Evolutionary conservation across 148 eudicot species (phyloP).

Genomic region (Chenopodium quinoa): DNA sequence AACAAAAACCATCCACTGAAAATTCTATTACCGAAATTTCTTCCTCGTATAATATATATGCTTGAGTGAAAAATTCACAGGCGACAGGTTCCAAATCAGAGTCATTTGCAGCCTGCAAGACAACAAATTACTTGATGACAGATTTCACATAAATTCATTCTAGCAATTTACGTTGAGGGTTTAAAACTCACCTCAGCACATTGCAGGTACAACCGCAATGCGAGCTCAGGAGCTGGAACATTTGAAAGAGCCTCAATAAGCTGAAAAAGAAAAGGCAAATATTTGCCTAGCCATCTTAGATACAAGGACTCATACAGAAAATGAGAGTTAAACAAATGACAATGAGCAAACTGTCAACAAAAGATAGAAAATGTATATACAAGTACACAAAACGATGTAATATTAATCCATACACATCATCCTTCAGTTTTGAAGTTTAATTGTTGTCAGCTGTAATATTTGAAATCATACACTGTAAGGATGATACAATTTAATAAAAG

Average conservation of each 20-base stretch:
- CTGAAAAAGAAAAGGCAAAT: slow-evolving; percentile 44
- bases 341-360: not conserved
- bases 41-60: slow-evolving; percentile 94
- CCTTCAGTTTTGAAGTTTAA: not conserved
- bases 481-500: not conserved
- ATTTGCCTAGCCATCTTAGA: slow-evolving; percentile 3
- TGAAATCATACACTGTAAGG: not conserved
- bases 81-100: slow-evolving; percentile 96
- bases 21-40: slow-evolving; percentile 72
- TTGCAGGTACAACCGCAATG: slow-evolving; percentile 75
- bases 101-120: slow-evolving; percentile 82
- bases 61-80: slow-evolving; percentile 97
- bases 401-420: not conserved
- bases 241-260: slow-evolving; percentile 75
- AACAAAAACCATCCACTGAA: not conserved
- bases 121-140: slow-evolving; percentile 7
- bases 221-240: slow-evolving; percentile 88
- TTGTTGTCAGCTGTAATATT: not conserved
- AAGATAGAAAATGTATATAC: not conserved
- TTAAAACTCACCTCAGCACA: slow-evolving; percentile 81
- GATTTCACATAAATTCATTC: slow-evolving; percentile 4
- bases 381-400: not conserved
- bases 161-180: not conserved
- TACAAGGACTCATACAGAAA: not conserved
- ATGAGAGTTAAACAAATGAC: not conserved